A percentile compares a stretch with the other conserved stretches of the same genome.
phyloP scores from a whole-genome alignment of 257 asterid species.

The Mentha longifolia region DNA sequence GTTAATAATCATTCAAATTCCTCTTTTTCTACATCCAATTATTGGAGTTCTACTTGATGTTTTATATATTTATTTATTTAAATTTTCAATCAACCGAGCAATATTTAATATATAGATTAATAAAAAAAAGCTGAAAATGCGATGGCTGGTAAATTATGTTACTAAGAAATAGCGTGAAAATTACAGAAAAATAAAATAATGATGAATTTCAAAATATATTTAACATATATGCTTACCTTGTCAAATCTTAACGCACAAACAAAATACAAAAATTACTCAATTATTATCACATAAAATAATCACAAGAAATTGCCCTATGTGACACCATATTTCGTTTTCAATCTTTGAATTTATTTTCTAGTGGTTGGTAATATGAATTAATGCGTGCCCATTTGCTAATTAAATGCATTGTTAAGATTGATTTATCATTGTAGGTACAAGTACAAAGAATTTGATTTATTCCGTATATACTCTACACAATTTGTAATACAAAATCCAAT shows the following conservation, averaged over 20 bases:
- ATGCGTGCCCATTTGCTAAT: conserved; percentile 36
- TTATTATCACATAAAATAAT: conserved; percentile 7
- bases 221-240: background rate
- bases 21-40: too few species aligned
- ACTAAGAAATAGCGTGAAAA: too few species aligned
- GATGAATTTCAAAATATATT: background rate
- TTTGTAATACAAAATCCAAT: background rate
- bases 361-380: conserved; percentile 40
- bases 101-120: too few species aligned
- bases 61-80: too few species aligned
- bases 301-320: background rate
- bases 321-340: conserved; percentile 26
- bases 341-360: conserved; percentile 23
- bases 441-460: conserved; percentile 26
- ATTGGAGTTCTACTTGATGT: too few species aligned
- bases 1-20: too few species aligned
- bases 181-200: background rate
- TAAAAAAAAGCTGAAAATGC: too few species aligned
- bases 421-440: conserved; percentile 27
- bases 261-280: background rate
- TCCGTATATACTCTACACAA: background rate
- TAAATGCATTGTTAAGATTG: conserved; percentile 26
- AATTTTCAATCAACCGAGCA: too few species aligned
- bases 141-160: too few species aligned
- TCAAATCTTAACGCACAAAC: background rate